Evolutionary conservation across 1,139 yeast genomes (phyloP), one percentile per base, ranked within the genome.

Genomic region (Arxiozyma slooffiae): DNA sequence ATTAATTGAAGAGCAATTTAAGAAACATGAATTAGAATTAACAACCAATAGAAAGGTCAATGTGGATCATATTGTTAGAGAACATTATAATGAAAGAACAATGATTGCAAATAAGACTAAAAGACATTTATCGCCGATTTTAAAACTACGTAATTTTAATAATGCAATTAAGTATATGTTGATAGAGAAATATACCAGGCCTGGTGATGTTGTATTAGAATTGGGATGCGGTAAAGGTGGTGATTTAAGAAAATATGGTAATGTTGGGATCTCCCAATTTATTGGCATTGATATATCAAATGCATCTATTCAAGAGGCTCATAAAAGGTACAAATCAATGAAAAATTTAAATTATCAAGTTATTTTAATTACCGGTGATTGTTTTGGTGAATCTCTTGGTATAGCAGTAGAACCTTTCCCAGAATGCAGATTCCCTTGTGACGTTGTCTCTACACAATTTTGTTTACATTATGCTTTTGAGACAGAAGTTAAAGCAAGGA

Each of bases 211-310:
- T 17, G 87, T 85, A 1, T 71, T 92, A 40, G 99, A 92, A 63
- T 69, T 92, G 50, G 96, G 97, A 22, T 92, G 98, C 68, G 99
- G 99, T 17, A 94, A 92, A 67, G 99, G 99, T 45, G 99, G 99
- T 20, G 99, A 92, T 69, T 71, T 94, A 61, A 80, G 85, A 61
- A 92, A 92, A 67, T 90, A 96, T 81, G 86, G 82, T 51, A 80
- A 80, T 60, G 84, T 87, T 2, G 73, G 78, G 14, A 78, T 87
- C 3, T 77, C 79, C 34, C 92, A 89, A 52, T 85, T 85, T 58
- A 80, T 90, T 49, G 98, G 98, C 1, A 76, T 92, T 40, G 99
- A 92, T 68, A 82, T 94, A 48, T 90, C 97, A 21, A 95, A 90
- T 64, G 83, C 85, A 1, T 86, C 96, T 7, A 81, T 92, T 44